Base-by-base conservation (phyloP, 345 rosid species). In the Mangifera indica region DNA sequence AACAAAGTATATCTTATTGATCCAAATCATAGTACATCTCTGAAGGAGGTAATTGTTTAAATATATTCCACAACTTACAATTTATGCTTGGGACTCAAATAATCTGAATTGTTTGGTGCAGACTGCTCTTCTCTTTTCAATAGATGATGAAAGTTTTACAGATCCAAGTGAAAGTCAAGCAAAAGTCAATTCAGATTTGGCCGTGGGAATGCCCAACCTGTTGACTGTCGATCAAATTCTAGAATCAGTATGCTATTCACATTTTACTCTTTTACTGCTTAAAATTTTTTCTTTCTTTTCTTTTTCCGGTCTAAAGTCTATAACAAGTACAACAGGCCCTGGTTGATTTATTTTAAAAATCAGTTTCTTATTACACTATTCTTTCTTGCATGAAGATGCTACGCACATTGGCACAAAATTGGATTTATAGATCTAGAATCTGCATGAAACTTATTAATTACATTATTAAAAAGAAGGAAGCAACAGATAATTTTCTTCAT, bases 191-290 rank as follows among this genome's bases (percentile, higher is more conserved):
- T 65, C 72, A 65, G 84, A 79, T 64, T 69, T 73, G 66, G 60
- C 80, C 62, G 0, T 77, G 61, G 89, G 76, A 21, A 34, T 58
- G 48, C 75, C 88, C 62, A 69, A 80, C 14, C 88, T 87, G 63
- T 71, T 91, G 80, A 85, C 87, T 53, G 90, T 88, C 56, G 84
- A 85, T 82, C 96, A 91, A 78, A 88, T 93, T 65, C 81, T 96
- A 61, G 96, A 89, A 91, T 87, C 97, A 21, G 99, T 87, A 86
- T 61, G 85, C 72, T 45, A 46, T 60, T 72, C 55, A 25, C 60
- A 37, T 65, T 7, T 1, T 17, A 25, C 55, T 26, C 55, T 71
- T 20, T n/a, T 60, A 25, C 25, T 70, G 17, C 45, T 29, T 58
- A 56, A 20, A 56, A 56, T 34, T 1, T 66, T 69, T 52, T 56